Evolutionary conservation across 495 filamentous ascomycete genomes (phyloP), one percentile per base, ranked within the genome.

Genomic region (Xylaria sp.): DNA sequence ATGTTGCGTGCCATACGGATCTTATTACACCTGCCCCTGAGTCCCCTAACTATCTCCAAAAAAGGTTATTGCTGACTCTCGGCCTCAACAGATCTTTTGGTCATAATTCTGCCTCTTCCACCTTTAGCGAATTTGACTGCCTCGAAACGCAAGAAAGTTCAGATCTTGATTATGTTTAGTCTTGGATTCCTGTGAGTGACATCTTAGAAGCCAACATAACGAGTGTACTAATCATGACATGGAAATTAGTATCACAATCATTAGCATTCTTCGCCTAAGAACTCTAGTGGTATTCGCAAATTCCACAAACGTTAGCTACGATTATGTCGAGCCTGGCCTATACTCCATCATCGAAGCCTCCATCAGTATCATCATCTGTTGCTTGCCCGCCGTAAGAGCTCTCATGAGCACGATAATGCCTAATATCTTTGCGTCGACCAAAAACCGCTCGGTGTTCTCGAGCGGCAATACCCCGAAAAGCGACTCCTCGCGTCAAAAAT

Each of bases 301-400:
- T 19, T 78, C 80, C 14, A 70, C 72, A 2, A 83, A 83, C 58
- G 74, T 81, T 24, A 81, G 80, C 55, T 80, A 78, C 81, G 79
- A 83, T 57, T 80, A 82, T 24, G 79, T 80, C 43, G 73, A 83
- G 8, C 68, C 79, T 14, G 82, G 82, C 72, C 75, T 79, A 41
- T 83, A 81, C 78, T 83, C 81, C 0, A 78, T 82, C 19, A 73
- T 84, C 61, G 82, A 84, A 72, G 80, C 82, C 1, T 77, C 83
- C 5, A 68, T 84, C 21, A 79, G 81, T 2, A 77, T 84, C 46
- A 80, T 81, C 35, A 79, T 79, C 58, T 81, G 79, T 8, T 83
- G 80, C 59, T 76, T 84, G 61, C 82, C 82, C 11, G 76, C 75
- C 24, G 69, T 82, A 6, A 78, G 80, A 59, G 76, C 79, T 3